Evolutionary conservation across 768 basidiomycete genomes (phyloP), one percentile per base, ranked within the genome.

Genomic region (Butyriboletus loyo): DNA sequence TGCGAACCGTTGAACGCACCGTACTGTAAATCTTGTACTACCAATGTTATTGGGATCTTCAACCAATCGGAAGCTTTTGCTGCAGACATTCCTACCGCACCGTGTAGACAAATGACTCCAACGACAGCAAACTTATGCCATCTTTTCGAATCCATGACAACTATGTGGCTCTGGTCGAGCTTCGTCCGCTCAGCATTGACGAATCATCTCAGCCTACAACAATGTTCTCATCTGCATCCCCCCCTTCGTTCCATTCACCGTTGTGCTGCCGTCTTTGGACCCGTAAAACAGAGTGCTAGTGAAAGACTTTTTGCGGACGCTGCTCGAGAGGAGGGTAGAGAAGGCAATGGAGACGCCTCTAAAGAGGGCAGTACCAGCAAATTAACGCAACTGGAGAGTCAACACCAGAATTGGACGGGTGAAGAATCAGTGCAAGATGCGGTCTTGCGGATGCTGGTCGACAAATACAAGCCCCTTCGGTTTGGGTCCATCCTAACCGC

Each of bases 381-480:
- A 25, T 58, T 68, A 48, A 60, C 56, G 46, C 69, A 55, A 28
- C 58, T 75, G 44, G 74, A 79, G 57, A 72, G 69, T 43, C 75
- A 80, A 58, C 72, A 85, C 31, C 74, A 79, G 51, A 85, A 90
- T 63, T 92, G 89, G 91, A 80, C 79, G 2, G 89, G 89, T 0
- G 87, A 92, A 11, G 91, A 92, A 67, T 74, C 77, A 7, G 74
- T 81, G 1, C 73, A 82, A 48, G 84, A 89, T 69, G 79, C 84
- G 0, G 84, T 93, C 1, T 73, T 91, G 17, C 80, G 90, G 21
- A 93, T 95, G 89, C 77, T 93, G 6, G 77, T 92, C 31, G 91
- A 93, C 73, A 87, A 89, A 65, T 85, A 92, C 73, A 92, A 88
- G 68, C 89, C 91, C 1, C 69, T 92, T 31, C 77, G 88, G n/a